Base-by-base conservation (phyloP, 192 early-diverging fungal genomes). In the Anaeromyces robustus region DNA sequence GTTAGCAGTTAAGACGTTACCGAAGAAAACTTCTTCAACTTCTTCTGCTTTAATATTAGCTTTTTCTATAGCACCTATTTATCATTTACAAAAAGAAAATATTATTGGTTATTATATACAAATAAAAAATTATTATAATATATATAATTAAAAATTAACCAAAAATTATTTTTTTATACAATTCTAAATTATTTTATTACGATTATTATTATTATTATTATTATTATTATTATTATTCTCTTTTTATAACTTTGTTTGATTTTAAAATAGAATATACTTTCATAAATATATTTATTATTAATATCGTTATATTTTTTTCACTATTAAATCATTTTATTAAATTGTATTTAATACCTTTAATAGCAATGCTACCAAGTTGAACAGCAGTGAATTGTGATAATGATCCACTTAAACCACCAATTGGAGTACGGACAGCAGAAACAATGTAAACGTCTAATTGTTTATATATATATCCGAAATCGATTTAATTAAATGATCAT, bases 11-110 rank as follows among this genome's bases (percentile, higher is more conserved):
- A 99, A 86, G 22, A 99, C 97, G 80, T 97, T 97, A 77, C 97
- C 96, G 89, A 98, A 94, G 87, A 94, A 96, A 6, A 96, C 93
- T 85, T 99, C 97, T 84, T 99, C 92, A 41, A 98, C 90, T 59
- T 96, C 89, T 30, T 90, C 88, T 32, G 95, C 87, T 81, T 93
- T 88, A 81, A 98, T 85, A 39, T 88, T 92, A 83, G 89, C 88
- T 81, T 84, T 86, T 28, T 81, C 86, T 80, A 92, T 78, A 17
- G 87, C 87, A 22, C 86, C 92, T 85, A 77, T 68, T 68, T 1
- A 22, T 52, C 11, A 7, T 7, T 3, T 32, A 32, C 11, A 32
- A 7, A 90, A 80, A 78, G 85, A 86, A 80, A 84, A 87, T 89
- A 81, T 29, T 29, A 29, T 29, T 77, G 29, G n/a, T 37, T 16